phyloP scores from a whole-genome alignment of 306 rosid genomes.

The Rubus parviflorus region DNA sequence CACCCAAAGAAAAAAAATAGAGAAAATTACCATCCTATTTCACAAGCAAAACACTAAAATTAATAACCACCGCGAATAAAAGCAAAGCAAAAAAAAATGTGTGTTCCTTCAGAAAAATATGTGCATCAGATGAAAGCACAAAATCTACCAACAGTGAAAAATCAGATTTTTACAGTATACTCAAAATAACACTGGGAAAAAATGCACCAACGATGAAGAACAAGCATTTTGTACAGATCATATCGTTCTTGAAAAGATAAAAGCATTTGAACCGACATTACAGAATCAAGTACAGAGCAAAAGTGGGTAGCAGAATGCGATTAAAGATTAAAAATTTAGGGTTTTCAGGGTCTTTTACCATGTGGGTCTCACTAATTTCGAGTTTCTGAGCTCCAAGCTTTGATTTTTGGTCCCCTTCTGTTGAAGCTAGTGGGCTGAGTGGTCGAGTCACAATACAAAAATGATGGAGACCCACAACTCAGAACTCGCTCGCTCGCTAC shows the following conservation, averaged over 20 bases:
- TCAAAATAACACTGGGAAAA: neutral
- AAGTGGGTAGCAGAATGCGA: neutral
- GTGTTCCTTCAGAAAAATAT: neutral
- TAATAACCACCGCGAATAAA: no score
- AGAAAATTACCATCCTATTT: no score
- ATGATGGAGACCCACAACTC: neutral
- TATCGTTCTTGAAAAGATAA: neutral
- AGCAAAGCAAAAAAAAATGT: no score
- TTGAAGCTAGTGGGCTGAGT: neutral
- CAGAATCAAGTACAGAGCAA: neutral
- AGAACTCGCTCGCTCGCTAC: neutral
- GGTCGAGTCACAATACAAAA: neutral
- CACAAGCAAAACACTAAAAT: no score
- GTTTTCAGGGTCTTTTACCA: neutral
- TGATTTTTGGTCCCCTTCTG: neutral
- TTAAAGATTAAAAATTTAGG: neutral
- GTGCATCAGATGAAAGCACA: neutral
- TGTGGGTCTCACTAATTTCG: conserved; percentile 1
- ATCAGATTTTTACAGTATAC: neutral
- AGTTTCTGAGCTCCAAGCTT: neutral
- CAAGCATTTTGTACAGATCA: neutral
- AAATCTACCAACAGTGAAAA: neutral
- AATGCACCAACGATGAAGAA: neutral
- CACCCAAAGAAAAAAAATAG: no score
- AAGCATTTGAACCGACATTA: neutral